Evolutionary conservation across 164 flowering plant species (phyloP).

Genomic region (Magnolia officinalis): DNA sequence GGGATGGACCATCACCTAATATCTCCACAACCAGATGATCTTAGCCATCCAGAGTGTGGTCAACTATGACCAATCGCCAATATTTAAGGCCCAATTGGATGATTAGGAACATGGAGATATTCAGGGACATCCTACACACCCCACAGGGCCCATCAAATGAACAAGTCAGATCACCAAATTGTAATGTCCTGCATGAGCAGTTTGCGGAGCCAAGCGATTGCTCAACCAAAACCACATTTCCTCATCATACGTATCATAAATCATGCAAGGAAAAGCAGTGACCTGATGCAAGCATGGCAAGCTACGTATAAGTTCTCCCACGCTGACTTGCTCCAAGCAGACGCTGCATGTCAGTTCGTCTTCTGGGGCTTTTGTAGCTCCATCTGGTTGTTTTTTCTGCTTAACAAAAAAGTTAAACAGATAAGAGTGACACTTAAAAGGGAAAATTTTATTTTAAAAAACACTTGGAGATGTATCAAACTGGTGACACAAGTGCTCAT

Average conservation of each 20-base stretch:
- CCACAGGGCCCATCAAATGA: too few species aligned
- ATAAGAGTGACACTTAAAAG: neutral
- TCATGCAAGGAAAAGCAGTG: neutral
- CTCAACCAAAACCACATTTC: neutral
- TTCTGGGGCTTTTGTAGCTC: constrained; percentile 31
- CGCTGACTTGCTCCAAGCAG: constrained; percentile 86
- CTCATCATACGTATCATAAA: neutral
- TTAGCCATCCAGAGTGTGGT: too few species aligned
- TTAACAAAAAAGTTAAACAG: neutral
- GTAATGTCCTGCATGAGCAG: neutral
- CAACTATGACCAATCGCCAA: too few species aligned
- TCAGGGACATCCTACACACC: too few species aligned
- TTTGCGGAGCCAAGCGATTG: neutral
- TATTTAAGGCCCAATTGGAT: too few species aligned
- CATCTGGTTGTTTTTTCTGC: constrained; percentile 54
- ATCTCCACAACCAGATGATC: too few species aligned
- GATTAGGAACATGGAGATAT: too few species aligned
- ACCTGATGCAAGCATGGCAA: constrained; percentile 95
- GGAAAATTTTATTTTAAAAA: neutral
- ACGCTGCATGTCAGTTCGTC: constrained; percentile 80
- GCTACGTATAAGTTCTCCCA: constrained; percentile 78
- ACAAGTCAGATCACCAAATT: neutral
- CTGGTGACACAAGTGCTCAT: neutral
- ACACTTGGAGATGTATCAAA: neutral
- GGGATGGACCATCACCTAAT: too few species aligned